These are phyloP conservation scores for Gossypium lobatum DNA, from an alignment of 441 rosid genomes.

Conservation along the genomic window DNA sequence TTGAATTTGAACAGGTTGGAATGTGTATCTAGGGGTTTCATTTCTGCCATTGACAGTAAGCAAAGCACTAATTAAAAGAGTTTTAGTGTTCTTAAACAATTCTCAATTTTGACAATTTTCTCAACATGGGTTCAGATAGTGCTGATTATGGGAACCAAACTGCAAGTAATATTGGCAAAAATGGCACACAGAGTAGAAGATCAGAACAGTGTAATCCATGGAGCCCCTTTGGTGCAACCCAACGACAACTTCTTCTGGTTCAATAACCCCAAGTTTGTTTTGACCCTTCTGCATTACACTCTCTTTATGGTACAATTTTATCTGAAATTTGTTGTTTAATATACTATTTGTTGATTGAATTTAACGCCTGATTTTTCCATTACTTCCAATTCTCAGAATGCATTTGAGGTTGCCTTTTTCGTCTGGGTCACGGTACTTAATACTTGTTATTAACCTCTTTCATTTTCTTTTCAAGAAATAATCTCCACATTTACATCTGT, in stretches of 20 bases:
- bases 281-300: conserved; percentile 55
- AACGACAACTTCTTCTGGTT: conserved; percentile 68
- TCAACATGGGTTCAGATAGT: conserved; percentile 30
- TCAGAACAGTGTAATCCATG: conserved; percentile 34
- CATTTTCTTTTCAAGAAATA: no score
- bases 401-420: conserved; percentile 62
- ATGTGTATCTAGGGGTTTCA: conserved; percentile 53
- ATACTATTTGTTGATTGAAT: not conserved
- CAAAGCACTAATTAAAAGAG: not conserved
- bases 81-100: not conserved
- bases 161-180: conserved; percentile 47
- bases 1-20: conserved; percentile 41
- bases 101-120: not conserved
- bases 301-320: conserved; percentile 37
- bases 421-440: conserved; percentile 55
- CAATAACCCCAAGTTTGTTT: conserved; percentile 40
- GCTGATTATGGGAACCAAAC: conserved; percentile 58
- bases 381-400: conserved; percentile 36
- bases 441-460: not conserved
- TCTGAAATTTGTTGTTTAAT: not conserved
- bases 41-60: conserved; percentile 59
- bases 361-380: not conserved
- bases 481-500: no score
- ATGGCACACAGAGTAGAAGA: conserved; percentile 49
- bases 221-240: conserved; percentile 51